Evolutionary conservation across 2,329 filamentous ascomycete genomes (phyloP), one percentile per base, ranked within the genome.

Genomic region (Botrytis deweyae): DNA sequence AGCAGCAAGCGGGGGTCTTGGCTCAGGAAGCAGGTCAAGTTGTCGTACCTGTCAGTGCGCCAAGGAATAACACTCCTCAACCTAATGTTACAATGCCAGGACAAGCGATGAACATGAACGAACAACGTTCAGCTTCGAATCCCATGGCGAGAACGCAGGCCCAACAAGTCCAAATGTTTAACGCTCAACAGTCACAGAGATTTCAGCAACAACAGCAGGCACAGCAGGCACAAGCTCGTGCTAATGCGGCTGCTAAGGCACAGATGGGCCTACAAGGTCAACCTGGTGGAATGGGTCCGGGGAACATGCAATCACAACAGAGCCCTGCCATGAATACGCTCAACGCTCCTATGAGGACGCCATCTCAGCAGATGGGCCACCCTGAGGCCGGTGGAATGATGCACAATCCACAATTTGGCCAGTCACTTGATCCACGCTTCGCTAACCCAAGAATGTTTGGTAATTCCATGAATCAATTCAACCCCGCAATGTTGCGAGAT

Each of bases 241-340:
- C 78, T 29, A 77, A 78, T 66, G 78, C 77, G 16, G 77, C 78
- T 72, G 81, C 82, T 22, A 83, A 84, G 68, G 83, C 82, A 78
- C 84, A 87, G 76, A 85, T 88, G 81, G 78, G 75, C n/a, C 76
- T 82, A 55, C 87, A 88, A 76, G 87, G 85, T 2, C 88, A 90
- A 76, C 85, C 85, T 22, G 85, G 84, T 33, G 85, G 84, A n/a
- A 84, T 89, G 76, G 84, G 83, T 20, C 83, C 83, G 62, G 84
- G 83, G 10, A 84, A 84, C 49, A 85, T 86, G 75, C 83, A 83
- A n/a, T 83, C 85, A 61, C 87, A 86, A 2, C 89, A 89, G 78
- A 90, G 88, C 74, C 88, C 89, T 16, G 87, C 84, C 1, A 88
- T 90, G 86, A 72, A 76, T n/a, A 88, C 87, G 1, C 79, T 90